Conservation (phyloP, 164 flowering plant species). For the Chimonanthus praecox region DNA sequence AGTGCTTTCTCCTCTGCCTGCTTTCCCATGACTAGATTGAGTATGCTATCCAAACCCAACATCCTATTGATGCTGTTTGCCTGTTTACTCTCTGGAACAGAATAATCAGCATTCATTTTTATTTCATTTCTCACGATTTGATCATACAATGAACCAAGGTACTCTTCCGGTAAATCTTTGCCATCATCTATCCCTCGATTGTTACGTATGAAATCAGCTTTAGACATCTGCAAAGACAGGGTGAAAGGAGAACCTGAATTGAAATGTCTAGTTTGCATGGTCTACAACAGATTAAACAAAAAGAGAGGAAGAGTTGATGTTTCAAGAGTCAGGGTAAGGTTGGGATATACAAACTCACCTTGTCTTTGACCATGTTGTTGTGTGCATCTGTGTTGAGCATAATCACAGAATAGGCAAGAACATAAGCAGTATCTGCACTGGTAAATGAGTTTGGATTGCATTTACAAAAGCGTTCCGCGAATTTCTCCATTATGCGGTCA, state of each 20-base stretch:
- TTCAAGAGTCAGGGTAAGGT: no score
- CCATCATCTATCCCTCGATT: constrained; percentile 99
- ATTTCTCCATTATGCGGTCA: constrained; percentile 98
- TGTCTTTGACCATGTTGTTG: constrained; percentile 91
- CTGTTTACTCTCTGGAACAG: constrained; percentile 82
- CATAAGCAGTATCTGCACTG: constrained; percentile 98
- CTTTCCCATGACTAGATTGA: constrained; percentile 83
- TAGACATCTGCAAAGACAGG: constrained; percentile 64
- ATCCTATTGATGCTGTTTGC: constrained; percentile 77
- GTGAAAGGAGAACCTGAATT: constrained; percentile 15
- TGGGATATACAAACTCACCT: constrained; percentile 46
- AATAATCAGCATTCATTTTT: constrained; percentile 81
- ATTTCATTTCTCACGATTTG: constrained; percentile 95
- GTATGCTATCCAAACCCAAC: constrained; percentile 89
- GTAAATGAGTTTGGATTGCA: constrained; percentile 86
- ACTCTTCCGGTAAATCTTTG: constrained; percentile 91
- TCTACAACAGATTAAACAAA: not conserved
- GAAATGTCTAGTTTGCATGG: not conserved
- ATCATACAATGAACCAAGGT: constrained; percentile 82
- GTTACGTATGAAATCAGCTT: constrained; percentile 93
- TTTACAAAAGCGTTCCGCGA: constrained; percentile 98
- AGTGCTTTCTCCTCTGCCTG: constrained; percentile 89
- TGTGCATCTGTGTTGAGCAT: constrained; percentile 99
- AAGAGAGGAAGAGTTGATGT: not conserved
- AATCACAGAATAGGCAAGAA: constrained; percentile 99